Conservation (phyloP, 2,329 filamentous ascomycete species). For the Fragosphaeria purpurea region DNA sequence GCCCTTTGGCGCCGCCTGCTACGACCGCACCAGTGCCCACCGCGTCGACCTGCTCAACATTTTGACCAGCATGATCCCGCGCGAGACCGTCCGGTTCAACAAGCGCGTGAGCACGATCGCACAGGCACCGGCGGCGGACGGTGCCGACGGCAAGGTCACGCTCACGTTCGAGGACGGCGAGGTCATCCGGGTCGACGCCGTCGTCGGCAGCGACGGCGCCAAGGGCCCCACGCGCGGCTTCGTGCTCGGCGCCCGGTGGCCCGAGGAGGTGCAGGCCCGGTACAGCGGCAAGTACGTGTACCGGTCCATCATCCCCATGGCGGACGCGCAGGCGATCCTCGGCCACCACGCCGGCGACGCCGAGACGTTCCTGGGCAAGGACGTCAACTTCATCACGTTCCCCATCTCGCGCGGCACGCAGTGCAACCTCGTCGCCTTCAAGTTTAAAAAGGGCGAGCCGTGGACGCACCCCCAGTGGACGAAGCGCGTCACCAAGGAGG, state of each 20-base stretch:
- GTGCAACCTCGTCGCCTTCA: constrained; percentile 13
- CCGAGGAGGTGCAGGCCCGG: constrained; percentile 17
- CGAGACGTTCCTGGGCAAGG: constrained; percentile 22
- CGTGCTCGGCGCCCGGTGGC: constrained; percentile 27
- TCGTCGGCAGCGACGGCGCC: constrained; percentile 56
- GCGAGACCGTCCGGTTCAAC: constrained; percentile 3
- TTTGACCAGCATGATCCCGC: constrained; percentile 24
- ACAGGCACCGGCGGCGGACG: neutral
- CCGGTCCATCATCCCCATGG: constrained; percentile 44
- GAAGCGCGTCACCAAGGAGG: constrained; percentile 21
- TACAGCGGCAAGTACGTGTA: constrained; percentile 53
- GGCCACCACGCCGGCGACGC: constrained; percentile 23
- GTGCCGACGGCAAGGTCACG: neutral
- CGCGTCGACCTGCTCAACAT: constrained; percentile 31
- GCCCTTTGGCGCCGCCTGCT: constrained; percentile 25
- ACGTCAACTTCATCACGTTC: constrained; percentile 25
- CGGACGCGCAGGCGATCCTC: constrained; percentile 27
- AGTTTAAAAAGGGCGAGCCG: constrained; percentile 1
- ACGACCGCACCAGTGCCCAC: constrained; percentile 30
- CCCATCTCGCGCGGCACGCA: constrained; percentile 9
- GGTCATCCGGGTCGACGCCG: constrained; percentile 19
- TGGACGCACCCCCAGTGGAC: constrained; percentile 21
- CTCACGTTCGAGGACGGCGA: constrained; percentile 19
- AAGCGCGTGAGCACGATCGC: constrained; percentile 2
- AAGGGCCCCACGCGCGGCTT: constrained; percentile 44